Evolutionary conservation across 768 basidiomycete species (phyloP).

Genomic region (Tylopilus vinaceipallidus): DNA sequence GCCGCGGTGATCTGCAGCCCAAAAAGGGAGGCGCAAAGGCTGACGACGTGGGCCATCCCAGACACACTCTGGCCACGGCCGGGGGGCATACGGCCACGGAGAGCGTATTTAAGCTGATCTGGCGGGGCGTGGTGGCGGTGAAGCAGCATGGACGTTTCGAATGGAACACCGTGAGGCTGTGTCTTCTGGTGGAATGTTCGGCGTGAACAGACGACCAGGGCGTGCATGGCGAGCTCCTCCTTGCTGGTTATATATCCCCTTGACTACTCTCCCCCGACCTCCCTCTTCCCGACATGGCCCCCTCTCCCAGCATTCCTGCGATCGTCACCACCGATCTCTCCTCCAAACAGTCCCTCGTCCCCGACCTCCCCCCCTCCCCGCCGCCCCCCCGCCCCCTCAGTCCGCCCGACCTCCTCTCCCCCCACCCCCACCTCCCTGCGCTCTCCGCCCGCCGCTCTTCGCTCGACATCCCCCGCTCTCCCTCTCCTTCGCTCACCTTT

Average conservation of each 20-base stretch:
- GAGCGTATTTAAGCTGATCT: not conserved
- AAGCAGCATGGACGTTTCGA: conserved; percentile 10
- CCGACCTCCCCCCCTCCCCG: not conserved
- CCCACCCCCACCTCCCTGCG: not conserved
- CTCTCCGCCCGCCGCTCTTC: conserved; percentile 22
- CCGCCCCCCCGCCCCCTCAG: not conserved
- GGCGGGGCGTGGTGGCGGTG: conserved; percentile 9
- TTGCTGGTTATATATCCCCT: conserved; percentile 10
- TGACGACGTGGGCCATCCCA: not conserved
- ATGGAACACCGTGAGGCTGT: conserved; percentile 28
- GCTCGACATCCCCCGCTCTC: conserved; percentile 29
- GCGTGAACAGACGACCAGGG: not conserved
- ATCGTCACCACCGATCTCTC: conserved; percentile 37
- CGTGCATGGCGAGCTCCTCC: not conserved
- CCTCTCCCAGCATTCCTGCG: conserved; percentile 28
- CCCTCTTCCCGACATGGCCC: conserved; percentile 14
- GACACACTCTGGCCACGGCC: not conserved
- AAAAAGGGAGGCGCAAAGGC: conserved; percentile 18
- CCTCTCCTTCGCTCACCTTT: conserved; percentile 29
- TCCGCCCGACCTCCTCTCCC: conserved; percentile 25
- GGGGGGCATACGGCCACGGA: not conserved
- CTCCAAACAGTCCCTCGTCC: conserved; percentile 26
- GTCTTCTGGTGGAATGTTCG: conserved; percentile 31
- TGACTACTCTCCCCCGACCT: not conserved
- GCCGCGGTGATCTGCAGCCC: conserved; percentile 25